Conservation (phyloP, 192 early-diverging fungal genomes). For the Gaertneriomyces sp. region DNA sequence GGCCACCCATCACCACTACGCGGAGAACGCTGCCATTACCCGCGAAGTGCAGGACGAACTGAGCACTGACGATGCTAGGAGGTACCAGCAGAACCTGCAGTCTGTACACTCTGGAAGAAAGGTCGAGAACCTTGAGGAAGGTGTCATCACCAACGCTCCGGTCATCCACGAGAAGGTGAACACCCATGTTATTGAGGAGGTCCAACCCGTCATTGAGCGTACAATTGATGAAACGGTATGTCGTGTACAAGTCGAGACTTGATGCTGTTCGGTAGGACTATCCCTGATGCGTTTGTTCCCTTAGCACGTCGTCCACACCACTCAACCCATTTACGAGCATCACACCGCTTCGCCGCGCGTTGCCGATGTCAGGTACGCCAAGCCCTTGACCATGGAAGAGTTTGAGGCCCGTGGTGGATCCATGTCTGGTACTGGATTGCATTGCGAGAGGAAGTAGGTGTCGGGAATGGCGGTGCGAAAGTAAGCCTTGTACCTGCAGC, state of each 20-base stretch:
- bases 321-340: constrained; percentile 29
- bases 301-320: constrained; percentile 23
- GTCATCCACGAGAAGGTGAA: constrained; percentile 24
- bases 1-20: constrained; percentile 16
- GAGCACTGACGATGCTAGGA: constrained; percentile 7
- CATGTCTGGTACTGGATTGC: constrained; percentile 16
- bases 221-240: constrained; percentile 26
- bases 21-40: constrained; percentile 3
- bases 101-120: constrained; percentile 6
- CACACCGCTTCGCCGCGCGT: constrained; percentile 15
- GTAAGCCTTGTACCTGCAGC: too few species aligned
- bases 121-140: constrained; percentile 12
- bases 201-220: constrained; percentile 27
- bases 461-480: not conserved
- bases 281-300: not conserved
- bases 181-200: constrained; percentile 25
- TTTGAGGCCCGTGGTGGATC: constrained; percentile 26
- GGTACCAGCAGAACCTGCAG: constrained; percentile 18
- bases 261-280: not conserved
- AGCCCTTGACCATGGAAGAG: constrained; percentile 28
- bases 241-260: not conserved
- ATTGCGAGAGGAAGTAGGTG: constrained; percentile 12
- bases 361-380: constrained; percentile 19
- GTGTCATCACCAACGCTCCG: constrained; percentile 7
- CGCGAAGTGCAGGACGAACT: constrained; percentile 14